Conservation (phyloP, 2,329 filamentous ascomycete species). For the Xylaria sp. region DNA sequence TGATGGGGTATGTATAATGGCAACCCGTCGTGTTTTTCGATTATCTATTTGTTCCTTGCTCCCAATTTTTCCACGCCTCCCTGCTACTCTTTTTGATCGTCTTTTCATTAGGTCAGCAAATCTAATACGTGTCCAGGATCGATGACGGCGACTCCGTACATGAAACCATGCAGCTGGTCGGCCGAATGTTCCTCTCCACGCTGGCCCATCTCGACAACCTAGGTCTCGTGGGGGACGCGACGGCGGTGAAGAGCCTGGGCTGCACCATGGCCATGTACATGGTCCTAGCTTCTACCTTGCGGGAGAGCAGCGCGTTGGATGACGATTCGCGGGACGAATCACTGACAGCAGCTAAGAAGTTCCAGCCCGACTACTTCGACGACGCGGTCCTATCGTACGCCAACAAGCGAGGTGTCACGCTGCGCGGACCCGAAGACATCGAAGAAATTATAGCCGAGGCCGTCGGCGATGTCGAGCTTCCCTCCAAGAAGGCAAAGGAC, state of each 20-base stretch:
- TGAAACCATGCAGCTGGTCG: constrained; percentile 40
- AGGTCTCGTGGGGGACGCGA: constrained; percentile 48
- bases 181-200: constrained; percentile 53
- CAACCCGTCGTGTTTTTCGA: background rate
- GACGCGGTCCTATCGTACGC: constrained; percentile 50
- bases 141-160: constrained; percentile 45
- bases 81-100: too few relatives aligned
- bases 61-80: background rate
- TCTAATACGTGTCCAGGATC: constrained; percentile 37
- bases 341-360: constrained; percentile 33
- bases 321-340: background rate
- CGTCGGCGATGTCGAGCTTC: constrained; percentile 44
- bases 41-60: background rate
- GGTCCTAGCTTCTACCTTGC: constrained; percentile 33
- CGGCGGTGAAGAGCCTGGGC: constrained; percentile 52
- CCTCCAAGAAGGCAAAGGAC: constrained; percentile 39
- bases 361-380: constrained; percentile 43
- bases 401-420: constrained; percentile 47
- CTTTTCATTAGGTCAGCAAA: too few relatives aligned
- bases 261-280: constrained; percentile 53
- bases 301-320: constrained; percentile 37
- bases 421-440: constrained; percentile 44
- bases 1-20: constrained; percentile 38
- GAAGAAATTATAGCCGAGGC: constrained; percentile 41
- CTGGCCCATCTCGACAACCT: constrained; percentile 51